phyloP scores from a whole-genome alignment of 2,329 filamentous ascomycete species.

The Fusarium coicis region DNA sequence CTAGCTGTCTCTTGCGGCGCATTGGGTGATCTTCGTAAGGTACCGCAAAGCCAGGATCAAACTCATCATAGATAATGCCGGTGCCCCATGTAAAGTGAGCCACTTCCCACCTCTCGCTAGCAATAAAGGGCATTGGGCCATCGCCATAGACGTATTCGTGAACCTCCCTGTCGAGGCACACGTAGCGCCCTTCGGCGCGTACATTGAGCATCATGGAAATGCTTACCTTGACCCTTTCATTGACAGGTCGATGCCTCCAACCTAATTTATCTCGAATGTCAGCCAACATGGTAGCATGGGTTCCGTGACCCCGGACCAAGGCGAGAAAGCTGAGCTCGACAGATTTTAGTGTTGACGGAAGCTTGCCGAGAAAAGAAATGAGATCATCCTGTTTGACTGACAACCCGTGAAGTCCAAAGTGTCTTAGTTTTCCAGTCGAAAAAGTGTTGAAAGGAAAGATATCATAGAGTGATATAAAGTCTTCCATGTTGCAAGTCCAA shows the following conservation, averaged over 20 bases:
- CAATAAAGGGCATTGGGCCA: neutral
- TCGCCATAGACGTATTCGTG: constrained; percentile 8
- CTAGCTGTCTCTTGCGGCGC: neutral
- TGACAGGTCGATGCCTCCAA: neutral
- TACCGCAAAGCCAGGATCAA: neutral
- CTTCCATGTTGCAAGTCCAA: neutral
- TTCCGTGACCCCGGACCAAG: neutral
- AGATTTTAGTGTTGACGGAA: neutral
- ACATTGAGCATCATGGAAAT: neutral
- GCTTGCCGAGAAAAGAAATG: neutral
- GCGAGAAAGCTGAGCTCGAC: constrained; percentile 10
- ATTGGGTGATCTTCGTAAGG: neutral
- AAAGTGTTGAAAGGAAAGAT: neutral
- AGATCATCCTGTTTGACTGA: neutral
- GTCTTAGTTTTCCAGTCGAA: neutral
- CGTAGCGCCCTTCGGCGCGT: too few relatives aligned
- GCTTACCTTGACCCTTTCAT: neutral
- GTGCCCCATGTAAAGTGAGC: neutral
- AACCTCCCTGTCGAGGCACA: constrained; percentile 8
- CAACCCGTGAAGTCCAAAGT: constrained; percentile 5
- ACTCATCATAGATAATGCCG: neutral
- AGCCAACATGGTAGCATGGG: neutral
- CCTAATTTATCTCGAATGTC: constrained; percentile 10
- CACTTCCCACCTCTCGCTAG: too few relatives aligned
- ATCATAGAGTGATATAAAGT: neutral